Conservation (phyloP, 768 basidiomycete genomes). For the Tylopilus sp. region DNA sequence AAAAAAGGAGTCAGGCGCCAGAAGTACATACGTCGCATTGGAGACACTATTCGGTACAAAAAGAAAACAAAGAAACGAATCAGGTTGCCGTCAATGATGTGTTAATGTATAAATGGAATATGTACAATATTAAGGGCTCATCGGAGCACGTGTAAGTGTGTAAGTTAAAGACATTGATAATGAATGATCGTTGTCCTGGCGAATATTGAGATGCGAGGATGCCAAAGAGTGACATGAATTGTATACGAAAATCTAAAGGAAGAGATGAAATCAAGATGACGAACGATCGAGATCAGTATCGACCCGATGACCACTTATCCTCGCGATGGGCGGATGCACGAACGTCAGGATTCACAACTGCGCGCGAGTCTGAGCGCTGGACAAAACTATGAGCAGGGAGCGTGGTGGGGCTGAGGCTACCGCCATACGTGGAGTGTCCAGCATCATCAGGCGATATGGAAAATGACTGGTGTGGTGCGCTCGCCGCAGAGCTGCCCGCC, state of each 20-base stretch:
- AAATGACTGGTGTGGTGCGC: constrained; percentile 49
- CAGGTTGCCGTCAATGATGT: constrained; percentile 26
- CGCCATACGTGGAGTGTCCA: constrained; percentile 33
- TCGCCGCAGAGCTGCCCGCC: constrained; percentile 42
- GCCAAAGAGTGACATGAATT: constrained; percentile 33
- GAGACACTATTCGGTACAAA: constrained; percentile 25
- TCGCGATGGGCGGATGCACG: constrained; percentile 37
- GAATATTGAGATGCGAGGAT: constrained; percentile 32
- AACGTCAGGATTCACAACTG: constrained; percentile 30
- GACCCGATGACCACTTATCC: constrained; percentile 45
- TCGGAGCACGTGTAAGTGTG: constrained; percentile 32
- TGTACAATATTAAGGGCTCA: constrained; percentile 35
- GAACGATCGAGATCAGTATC: constrained; percentile 41
- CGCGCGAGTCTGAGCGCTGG: constrained; percentile 40
- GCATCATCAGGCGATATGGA: constrained; percentile 36
- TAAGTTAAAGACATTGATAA: constrained; percentile 33
- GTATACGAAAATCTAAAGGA: constrained; percentile 32
- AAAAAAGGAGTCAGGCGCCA: constrained; percentile 11
- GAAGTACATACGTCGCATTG: constrained; percentile 31
- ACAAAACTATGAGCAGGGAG: constrained; percentile 36
- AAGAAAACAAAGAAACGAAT: constrained; percentile 15
- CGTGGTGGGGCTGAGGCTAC: constrained; percentile 30
- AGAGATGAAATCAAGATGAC: constrained; percentile 34
- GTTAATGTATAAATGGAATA: constrained; percentile 31
- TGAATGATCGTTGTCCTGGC: constrained; percentile 36